Evolutionary conservation across 1,139 yeast genomes (phyloP).

Genomic region (Yamadazyma diospyri): DNA sequence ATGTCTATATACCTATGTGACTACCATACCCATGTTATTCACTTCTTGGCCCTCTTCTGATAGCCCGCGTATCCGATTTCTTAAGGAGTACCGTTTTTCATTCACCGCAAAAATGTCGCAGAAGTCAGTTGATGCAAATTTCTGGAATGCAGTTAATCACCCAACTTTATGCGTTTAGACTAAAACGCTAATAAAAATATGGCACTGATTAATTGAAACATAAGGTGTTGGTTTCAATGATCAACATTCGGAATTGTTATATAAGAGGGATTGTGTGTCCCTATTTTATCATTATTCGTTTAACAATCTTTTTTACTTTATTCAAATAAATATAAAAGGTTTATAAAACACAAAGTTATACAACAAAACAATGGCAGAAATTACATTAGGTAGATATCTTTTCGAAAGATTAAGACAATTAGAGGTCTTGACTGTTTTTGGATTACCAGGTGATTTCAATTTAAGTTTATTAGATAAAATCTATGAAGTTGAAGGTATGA

Average conservation of each 20-base stretch:
- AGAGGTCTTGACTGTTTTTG: conserved; percentile 38
- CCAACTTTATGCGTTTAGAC: conserved; percentile 8
- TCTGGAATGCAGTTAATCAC: conserved; percentile 7
- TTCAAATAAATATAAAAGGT: conserved; percentile 1
- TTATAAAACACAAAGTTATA: not conserved
- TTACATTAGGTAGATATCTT: conserved; percentile 40
- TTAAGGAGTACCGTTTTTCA: no score
- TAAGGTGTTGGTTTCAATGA: conserved; percentile 3
- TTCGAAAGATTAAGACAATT: conserved; percentile 44
- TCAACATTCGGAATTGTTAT: no score
- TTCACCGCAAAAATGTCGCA: conserved; percentile 4
- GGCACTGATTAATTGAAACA: not conserved
- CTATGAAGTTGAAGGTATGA: conserved; percentile 35
- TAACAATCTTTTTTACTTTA: conserved; percentile 1
- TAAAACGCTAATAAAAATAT: not conserved
- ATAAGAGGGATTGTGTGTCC: not conserved
- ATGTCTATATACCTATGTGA: no score
- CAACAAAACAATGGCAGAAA: conserved; percentile 35
- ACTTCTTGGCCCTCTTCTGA: no score
- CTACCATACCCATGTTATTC: no score
- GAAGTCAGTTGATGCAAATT: conserved; percentile 9
- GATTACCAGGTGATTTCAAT: conserved; percentile 43
- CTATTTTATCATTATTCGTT: not conserved
- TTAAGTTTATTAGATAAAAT: conserved; percentile 34
- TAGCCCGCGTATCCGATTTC: no score